These are phyloP conservation scores for Podospora appendiculata DNA, from an alignment of 495 filamentous ascomycete species.

Conservation along the genomic window DNA sequence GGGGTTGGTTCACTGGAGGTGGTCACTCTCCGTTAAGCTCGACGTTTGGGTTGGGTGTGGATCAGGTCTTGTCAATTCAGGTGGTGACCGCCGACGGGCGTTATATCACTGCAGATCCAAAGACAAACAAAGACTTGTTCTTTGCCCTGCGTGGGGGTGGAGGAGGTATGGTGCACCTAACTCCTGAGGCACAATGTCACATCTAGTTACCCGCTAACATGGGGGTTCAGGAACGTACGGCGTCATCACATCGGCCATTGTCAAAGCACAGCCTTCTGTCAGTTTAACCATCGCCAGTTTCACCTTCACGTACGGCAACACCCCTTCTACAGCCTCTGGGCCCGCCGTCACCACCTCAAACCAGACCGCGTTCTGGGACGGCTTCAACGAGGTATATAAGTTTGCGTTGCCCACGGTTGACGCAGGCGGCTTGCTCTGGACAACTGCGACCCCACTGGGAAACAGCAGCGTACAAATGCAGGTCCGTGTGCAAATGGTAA, in stretches of 20 bases:
- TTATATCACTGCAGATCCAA: slow-evolving; percentile 32
- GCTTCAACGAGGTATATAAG: slow-evolving; percentile 31
- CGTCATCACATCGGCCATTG: slow-evolving; percentile 41
- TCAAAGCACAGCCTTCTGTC: slow-evolving; percentile 34
- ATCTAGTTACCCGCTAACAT: not conserved
- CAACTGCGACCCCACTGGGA: slow-evolving; percentile 16
- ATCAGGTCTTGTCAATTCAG: slow-evolving; percentile 39
- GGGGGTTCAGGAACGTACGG: slow-evolving; percentile 41
- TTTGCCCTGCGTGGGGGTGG: slow-evolving; percentile 48
- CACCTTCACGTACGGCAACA: slow-evolving; percentile 13
- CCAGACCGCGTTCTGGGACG: slow-evolving; percentile 41
- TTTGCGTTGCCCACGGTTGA: slow-evolving; percentile 31
- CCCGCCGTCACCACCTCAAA: slow-evolving; percentile 4
- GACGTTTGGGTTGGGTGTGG: slow-evolving; percentile 38
- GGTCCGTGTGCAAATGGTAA: slow-evolving; percentile 19
- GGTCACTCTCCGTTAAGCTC: slow-evolving; percentile 37
- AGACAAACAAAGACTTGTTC: slow-evolving; percentile 41
- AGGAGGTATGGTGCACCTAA: slow-evolving; percentile 23
- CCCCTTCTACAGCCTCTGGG: slow-evolving; percentile 18
- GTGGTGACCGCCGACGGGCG: slow-evolving; percentile 40
- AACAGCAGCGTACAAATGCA: slow-evolving; percentile 15
- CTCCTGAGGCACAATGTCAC: not conserved
- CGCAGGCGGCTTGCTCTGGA: slow-evolving; percentile 38
- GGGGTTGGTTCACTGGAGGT: slow-evolving; percentile 39
- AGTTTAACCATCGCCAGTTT: slow-evolving; percentile 24